phyloP scores from a whole-genome alignment of 805 yeast species.

The Candida khao-thaluensis region DNA sequence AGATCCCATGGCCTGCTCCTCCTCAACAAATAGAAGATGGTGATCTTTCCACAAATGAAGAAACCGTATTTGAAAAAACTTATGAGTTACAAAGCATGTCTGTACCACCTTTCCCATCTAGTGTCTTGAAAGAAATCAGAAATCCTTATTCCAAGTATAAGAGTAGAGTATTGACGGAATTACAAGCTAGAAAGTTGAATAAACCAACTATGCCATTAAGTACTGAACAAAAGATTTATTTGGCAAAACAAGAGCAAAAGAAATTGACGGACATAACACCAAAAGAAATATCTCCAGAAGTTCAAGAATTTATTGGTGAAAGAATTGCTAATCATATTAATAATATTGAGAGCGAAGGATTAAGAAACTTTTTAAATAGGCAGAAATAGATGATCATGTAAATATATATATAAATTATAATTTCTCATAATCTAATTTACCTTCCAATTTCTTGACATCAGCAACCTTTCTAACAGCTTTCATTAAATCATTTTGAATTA shows the following conservation, averaged over 20 bases:
- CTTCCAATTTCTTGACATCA: constrained; percentile 95
- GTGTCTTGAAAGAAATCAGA: constrained; percentile 65
- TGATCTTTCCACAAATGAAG: constrained; percentile 54
- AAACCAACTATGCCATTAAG: constrained; percentile 80
- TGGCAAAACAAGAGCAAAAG: constrained; percentile 48
- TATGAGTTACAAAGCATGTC: constrained; percentile 68
- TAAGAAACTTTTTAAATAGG: constrained; percentile 40
- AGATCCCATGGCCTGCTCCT: constrained; percentile 90
- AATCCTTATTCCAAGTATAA: constrained; percentile 73
- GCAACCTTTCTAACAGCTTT: constrained; percentile 98
- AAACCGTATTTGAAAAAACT: constrained; percentile 66
- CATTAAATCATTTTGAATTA: constrained; percentile 90
- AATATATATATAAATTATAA: constrained; percentile 38
- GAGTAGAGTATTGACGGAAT: constrained; percentile 50
- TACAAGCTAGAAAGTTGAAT: constrained; percentile 59
- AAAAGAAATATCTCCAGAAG: constrained; percentile 48
- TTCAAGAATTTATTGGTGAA: constrained; percentile 54
- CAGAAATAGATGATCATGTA: constrained; percentile 20
- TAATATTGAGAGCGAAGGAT: constrained; percentile 33
- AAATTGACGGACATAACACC: constrained; percentile 31
- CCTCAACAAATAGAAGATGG: constrained; percentile 52
- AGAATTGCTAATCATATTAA: constrained; percentile 43
- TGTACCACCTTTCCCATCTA: constrained; percentile 66
- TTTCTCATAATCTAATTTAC: constrained; percentile 92
- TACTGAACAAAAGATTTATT: constrained; percentile 57